A percentile compares a stretch with the other conserved stretches of the same genome.
phyloP scores from a whole-genome alignment of 2,329 filamentous ascomycete species.

The Aspergillus sp. region DNA sequence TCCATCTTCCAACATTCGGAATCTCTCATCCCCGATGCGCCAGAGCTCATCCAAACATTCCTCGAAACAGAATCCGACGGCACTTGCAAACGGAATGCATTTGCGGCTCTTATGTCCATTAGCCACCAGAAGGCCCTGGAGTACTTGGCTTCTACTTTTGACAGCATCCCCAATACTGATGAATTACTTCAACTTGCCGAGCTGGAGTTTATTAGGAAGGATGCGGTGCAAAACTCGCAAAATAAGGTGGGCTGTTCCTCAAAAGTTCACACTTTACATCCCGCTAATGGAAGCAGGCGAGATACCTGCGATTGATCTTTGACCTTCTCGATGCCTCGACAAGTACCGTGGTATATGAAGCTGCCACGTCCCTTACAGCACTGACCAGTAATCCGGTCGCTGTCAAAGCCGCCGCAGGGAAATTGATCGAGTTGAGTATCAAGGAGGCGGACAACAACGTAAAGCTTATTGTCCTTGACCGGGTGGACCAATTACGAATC shows the following conservation, averaged over 20 bases:
- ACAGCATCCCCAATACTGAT: conserved; percentile 90
- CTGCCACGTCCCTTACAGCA: conserved; percentile 88
- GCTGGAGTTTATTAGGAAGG: conserved; percentile 95
- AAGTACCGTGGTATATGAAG: conserved; percentile 96
- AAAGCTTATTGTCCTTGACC: conserved; percentile 94
- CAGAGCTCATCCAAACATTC: conserved; percentile 87
- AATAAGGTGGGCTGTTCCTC: conserved; percentile 69
- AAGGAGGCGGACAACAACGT: conserved; percentile 99
- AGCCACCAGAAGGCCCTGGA: conserved; percentile 89
- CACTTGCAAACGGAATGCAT: conserved; percentile 97
- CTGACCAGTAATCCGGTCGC: conserved; percentile 96
- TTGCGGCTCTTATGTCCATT: conserved; percentile 85
- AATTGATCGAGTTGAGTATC: conserved; percentile 95
- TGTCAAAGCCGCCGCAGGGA: conserved; percentile 91
- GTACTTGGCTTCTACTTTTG: conserved; percentile 86
- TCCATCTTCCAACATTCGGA: conserved; percentile 92
- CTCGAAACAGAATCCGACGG: conserved; percentile 87
- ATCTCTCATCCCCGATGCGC: conserved; percentile 88
- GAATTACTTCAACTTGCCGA: conserved; percentile 91
- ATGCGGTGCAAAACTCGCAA: conserved; percentile 88
- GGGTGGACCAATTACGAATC: conserved; percentile 81
- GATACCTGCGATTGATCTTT: conserved; percentile 92
- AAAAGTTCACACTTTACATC: neutral
- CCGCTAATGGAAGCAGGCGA: conserved; percentile 58
- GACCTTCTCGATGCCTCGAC: conserved; percentile 90